Conservation (phyloP, 1,284 basidiomycete genomes). For the Bjerkandera adusta region DNA sequence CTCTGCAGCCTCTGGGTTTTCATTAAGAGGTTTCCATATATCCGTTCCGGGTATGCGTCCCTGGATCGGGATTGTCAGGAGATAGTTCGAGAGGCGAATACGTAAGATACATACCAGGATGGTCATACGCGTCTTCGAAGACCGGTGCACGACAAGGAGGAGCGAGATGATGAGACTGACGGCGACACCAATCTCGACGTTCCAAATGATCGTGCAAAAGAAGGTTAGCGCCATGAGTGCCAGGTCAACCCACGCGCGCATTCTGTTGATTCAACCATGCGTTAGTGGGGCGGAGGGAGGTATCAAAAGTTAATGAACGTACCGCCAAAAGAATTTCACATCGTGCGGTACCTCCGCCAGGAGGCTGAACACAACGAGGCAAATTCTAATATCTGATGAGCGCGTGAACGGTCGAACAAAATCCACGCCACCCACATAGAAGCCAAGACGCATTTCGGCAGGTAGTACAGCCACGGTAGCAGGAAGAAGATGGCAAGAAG, state of each 20-base stretch:
- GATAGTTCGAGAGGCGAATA: neutral
- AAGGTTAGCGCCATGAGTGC: slow-evolving; percentile 85
- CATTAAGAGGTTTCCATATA: slow-evolving; percentile 79
- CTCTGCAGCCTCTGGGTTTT: slow-evolving; percentile 74
- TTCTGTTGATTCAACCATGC: slow-evolving; percentile 40
- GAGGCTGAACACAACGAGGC: slow-evolving; percentile 81
- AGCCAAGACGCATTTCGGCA: slow-evolving; percentile 82
- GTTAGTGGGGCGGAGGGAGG: neutral
- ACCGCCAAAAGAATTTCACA: slow-evolving; percentile 80
- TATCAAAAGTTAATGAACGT: slow-evolving; percentile 26
- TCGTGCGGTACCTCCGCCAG: slow-evolving; percentile 89
- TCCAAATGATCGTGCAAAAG: slow-evolving; percentile 75
- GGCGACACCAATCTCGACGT: slow-evolving; percentile 83
- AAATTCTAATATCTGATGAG: slow-evolving; percentile 48
- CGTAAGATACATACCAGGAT: slow-evolving; percentile 48
- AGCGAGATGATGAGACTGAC: slow-evolving; percentile 84
- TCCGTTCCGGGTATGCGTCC: slow-evolving; percentile 82
- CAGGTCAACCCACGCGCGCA: slow-evolving; percentile 87
- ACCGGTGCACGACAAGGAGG: slow-evolving; percentile 84
- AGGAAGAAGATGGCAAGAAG: slow-evolving; percentile 87
- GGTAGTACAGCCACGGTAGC: slow-evolving; percentile 71
- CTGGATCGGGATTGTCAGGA: slow-evolving; percentile 30
- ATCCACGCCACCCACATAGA: slow-evolving; percentile 53
- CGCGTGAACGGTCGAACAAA: slow-evolving; percentile 8
- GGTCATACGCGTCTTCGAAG: slow-evolving; percentile 74